Percentiles rank a stretch among this genome's conserved stretches.
phyloP scores from a whole-genome alignment of 768 basidiomycete genomes.

The Amanita rimosa region DNA sequence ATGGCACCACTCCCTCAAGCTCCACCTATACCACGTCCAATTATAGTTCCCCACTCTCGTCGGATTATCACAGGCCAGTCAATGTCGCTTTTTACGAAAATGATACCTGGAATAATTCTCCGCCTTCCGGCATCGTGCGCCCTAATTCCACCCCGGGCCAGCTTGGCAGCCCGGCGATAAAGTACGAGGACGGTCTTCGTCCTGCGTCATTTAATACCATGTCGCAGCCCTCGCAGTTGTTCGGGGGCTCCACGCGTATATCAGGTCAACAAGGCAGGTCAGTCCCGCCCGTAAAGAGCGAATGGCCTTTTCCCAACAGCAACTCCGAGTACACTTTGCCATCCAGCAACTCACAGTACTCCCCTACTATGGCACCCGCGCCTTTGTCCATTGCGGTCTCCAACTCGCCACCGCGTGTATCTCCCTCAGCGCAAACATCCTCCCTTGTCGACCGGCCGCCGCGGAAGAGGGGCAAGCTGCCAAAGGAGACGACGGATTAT shows the following conservation, averaged over 20 bases:
- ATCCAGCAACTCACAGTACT: constrained; percentile 26
- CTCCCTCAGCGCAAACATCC: constrained; percentile 38
- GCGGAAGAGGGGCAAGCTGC: constrained; percentile 79
- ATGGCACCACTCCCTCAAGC: constrained; percentile 38
- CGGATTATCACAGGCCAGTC: constrained; percentile 34
- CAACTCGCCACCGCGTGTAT: constrained; percentile 42
- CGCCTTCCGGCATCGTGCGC: constrained; percentile 49
- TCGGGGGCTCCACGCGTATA: constrained; percentile 57
- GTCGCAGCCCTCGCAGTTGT: constrained; percentile 46
- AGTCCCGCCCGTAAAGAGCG: constrained; percentile 47
- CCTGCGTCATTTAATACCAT: constrained; percentile 57
- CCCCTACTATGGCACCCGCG: constrained; percentile 34
- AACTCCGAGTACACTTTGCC: constrained; percentile 45
- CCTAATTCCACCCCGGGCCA: constrained; percentile 60
- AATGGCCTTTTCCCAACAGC: constrained; percentile 50
- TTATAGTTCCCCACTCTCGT: constrained; percentile 35
- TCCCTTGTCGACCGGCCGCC: constrained; percentile 66
- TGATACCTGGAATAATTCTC: constrained; percentile 39
- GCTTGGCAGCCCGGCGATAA: constrained; percentile 39
- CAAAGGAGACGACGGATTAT: constrained; percentile 84
- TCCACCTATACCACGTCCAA: constrained; percentile 35
- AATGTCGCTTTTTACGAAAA: constrained; percentile 34
- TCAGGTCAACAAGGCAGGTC: constrained; percentile 57
- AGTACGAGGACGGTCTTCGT: constrained; percentile 63
- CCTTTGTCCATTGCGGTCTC: constrained; percentile 31